phyloP scores from a whole-genome alignment of 2,329 filamentous ascomycete species.

The Arthroderma uncinatum region DNA sequence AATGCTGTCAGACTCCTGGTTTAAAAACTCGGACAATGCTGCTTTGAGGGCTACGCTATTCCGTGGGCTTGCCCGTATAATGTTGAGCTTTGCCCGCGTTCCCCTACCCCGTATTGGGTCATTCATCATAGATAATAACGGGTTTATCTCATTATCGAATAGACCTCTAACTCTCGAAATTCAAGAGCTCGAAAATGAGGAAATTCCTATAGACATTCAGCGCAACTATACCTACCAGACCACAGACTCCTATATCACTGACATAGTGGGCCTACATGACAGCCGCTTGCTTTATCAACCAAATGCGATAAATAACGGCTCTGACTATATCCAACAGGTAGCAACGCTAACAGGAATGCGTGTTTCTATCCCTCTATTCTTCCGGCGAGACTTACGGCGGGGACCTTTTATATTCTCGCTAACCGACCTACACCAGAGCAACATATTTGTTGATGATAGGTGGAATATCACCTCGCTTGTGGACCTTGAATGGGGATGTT shows the following conservation, averaged over 20 bases:
- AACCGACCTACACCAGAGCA: slow-evolving; percentile 22
- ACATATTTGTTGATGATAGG: slow-evolving; percentile 27
- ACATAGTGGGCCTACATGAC: slow-evolving; percentile 21
- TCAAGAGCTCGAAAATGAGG: slow-evolving; percentile 21
- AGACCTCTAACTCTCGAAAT: slow-evolving; percentile 20
- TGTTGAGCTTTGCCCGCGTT: slow-evolving; percentile 14
- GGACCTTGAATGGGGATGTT: slow-evolving; percentile 27
- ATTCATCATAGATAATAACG: slow-evolving; percentile 21
- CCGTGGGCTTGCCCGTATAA: slow-evolving; percentile 14
- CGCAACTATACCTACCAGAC: slow-evolving; percentile 19
- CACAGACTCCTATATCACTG: slow-evolving; percentile 20
- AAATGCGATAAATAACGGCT: slow-evolving; percentile 14
- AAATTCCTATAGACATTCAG: slow-evolving; percentile 20
- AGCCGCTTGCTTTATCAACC: slow-evolving; percentile 22
- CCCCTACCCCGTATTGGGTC: slow-evolving; percentile 28
- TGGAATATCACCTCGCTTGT: slow-evolving; percentile 27
- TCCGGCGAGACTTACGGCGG: slow-evolving; percentile 2
- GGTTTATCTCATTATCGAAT: slow-evolving; percentile 18
- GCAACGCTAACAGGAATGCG: slow-evolving; percentile 23
- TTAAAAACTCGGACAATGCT: slow-evolving; percentile 11
- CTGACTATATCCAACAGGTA: slow-evolving; percentile 4
- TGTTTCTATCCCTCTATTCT: slow-evolving; percentile 22
- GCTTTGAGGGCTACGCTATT: slow-evolving; percentile 18
- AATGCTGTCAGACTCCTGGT: slow-evolving; percentile 21
- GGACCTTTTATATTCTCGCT: slow-evolving; percentile 27